Conservation (phyloP, 2,329 filamentous ascomycete genomes). For the Davidsoniella neocaledoniae region DNA sequence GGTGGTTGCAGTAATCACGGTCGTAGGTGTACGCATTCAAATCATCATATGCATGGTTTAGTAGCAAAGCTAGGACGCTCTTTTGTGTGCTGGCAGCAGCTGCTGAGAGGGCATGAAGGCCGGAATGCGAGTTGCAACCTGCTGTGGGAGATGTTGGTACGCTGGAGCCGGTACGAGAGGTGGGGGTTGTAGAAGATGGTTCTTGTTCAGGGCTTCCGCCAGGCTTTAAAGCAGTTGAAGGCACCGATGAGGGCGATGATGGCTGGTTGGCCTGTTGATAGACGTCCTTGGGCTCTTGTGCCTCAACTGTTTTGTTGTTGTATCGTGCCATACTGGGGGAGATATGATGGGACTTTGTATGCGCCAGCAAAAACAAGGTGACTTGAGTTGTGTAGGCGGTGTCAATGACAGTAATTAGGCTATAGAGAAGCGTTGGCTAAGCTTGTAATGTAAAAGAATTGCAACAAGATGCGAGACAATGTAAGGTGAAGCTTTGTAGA, state of each 20-base stretch:
- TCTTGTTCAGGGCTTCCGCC: background rate
- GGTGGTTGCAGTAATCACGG: conserved; percentile 24
- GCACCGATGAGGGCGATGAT: background rate
- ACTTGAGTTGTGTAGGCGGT: background rate
- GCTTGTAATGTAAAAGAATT: background rate
- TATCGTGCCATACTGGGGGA: too few species aligned
- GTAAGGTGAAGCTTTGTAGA: background rate
- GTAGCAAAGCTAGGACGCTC: conserved; percentile 9
- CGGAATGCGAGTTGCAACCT: background rate
- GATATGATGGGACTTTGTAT: background rate
- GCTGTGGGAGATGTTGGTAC: background rate
- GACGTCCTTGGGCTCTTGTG: background rate
- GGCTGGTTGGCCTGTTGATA: background rate
- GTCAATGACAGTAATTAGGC: background rate
- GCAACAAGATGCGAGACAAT: background rate
- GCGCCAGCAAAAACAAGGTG: background rate
- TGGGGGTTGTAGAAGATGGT: conserved; percentile 4
- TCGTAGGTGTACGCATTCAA: conserved; percentile 27
- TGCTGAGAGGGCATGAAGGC: conserved; percentile 6
- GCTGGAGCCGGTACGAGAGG: background rate
- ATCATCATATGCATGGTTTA: conserved; percentile 25
- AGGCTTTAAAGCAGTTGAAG: background rate
- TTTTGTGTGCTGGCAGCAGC: conserved; percentile 7
- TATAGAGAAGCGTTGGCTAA: background rate
- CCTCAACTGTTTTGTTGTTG: too few species aligned